Evolutionary conservation across 441 rosid species (phyloP).

Genomic region (Geranium incanum): DNA sequence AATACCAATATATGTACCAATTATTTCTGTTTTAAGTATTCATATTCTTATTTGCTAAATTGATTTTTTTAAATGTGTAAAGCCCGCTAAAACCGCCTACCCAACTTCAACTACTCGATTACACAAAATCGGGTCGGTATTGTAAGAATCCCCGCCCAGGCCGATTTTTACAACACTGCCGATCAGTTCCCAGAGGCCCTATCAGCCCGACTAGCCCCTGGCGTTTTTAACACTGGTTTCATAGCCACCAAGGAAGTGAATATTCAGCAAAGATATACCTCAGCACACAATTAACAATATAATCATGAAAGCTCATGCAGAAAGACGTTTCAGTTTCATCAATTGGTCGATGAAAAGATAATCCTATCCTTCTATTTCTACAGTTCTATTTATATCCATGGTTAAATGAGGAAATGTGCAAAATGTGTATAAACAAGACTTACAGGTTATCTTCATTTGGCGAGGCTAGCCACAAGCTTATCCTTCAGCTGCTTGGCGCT

Average conservation of each 20-base stretch:
- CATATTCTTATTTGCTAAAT: no score
- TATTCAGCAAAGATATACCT: not conserved
- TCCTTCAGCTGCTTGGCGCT: slow-evolving; percentile 76
- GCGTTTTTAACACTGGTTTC: not conserved
- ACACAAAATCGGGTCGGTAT: no score
- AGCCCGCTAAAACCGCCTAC: no score
- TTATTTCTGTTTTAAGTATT: no score
- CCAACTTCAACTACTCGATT: not conserved
- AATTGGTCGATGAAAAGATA: slow-evolving; percentile 11
- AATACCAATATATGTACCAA: no score
- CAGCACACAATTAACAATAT: not conserved
- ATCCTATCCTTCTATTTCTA: not conserved
- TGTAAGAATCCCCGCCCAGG: no score
- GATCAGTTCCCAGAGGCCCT: no score
- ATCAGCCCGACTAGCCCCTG: no score
- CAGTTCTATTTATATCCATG: not conserved
- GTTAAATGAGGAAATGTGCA: slow-evolving; percentile 10
- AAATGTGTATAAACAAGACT: not conserved
- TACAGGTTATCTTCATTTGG: slow-evolving; percentile 31
- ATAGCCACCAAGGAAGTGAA: not conserved
- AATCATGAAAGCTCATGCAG: not conserved
- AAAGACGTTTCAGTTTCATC: slow-evolving; percentile 3
- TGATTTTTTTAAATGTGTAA: no score
- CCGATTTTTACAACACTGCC: no score
- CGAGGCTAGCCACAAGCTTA: slow-evolving; percentile 54